These are phyloP conservation scores for Leucogyrophana mollusca DNA, from an alignment of 768 basidiomycete species.

Conservation along the genomic window DNA sequence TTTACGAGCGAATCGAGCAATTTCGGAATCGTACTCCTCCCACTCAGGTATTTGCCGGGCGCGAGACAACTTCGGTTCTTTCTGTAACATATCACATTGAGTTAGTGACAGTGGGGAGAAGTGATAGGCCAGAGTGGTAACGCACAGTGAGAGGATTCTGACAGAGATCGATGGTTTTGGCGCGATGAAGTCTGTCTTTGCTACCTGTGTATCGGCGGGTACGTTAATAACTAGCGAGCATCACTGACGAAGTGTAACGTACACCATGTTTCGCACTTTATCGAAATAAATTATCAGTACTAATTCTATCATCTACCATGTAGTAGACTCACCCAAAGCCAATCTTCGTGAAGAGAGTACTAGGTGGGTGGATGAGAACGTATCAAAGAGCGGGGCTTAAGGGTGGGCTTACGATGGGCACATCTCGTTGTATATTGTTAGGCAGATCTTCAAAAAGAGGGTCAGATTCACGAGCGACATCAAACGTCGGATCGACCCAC, in stretches of 20 bases:
- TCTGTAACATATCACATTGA: conserved; percentile 46
- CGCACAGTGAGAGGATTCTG: conserved; percentile 92
- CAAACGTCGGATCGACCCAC: conserved; percentile 31
- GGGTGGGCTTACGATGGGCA: conserved; percentile 76
- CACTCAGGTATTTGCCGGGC: conserved; percentile 97
- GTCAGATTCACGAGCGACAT: not conserved
- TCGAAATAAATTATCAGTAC: conserved; percentile 4
- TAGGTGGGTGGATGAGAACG: conserved; percentile 25
- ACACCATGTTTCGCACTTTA: conserved; percentile 98
- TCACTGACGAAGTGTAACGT: conserved; percentile 27
- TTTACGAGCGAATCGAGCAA: conserved; percentile 75
- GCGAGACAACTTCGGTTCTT: conserved; percentile 93
- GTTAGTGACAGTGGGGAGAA: not conserved
- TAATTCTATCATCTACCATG: not conserved
- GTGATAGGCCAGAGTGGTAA: conserved; percentile 11
- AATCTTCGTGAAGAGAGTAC: conserved; percentile 88
- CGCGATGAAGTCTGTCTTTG: conserved; percentile 75
- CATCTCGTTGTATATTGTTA: conserved; percentile 88
- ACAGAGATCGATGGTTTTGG: conserved; percentile 94
- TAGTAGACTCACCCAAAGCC: conserved; percentile 80
- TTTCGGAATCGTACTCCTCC: conserved; percentile 92
- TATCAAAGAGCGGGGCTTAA: not conserved
- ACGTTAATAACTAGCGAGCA: conserved; percentile 1
- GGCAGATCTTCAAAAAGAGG: conserved; percentile 67
- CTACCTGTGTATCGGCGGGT: conserved; percentile 47